Evolutionary conservation across 1,139 yeast genomes (phyloP).

Genomic region (Hyphopichia fennica): DNA sequence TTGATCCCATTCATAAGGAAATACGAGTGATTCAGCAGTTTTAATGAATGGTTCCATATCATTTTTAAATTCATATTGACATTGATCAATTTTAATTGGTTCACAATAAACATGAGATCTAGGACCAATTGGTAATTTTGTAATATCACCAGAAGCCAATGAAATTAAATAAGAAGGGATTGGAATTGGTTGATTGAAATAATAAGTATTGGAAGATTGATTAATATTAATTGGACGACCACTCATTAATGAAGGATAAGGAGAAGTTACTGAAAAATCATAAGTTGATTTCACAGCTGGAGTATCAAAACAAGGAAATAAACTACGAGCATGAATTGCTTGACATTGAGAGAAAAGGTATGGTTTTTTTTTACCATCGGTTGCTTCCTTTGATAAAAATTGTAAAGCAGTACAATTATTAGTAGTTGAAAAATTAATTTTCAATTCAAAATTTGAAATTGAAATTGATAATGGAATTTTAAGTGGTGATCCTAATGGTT

Average conservation of each 20-base stretch:
- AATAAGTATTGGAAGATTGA: constrained; percentile 13
- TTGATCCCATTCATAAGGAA: constrained; percentile 34
- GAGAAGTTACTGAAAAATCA: constrained; percentile 29
- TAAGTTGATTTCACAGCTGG: constrained; percentile 39
- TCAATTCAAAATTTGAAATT: constrained; percentile 11
- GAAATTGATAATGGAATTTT: constrained; percentile 14
- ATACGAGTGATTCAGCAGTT: constrained; percentile 33
- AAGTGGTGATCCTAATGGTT: constrained; percentile 36
- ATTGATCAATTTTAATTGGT: constrained; percentile 21
- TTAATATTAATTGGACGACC: constrained; percentile 26
- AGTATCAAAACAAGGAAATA: constrained; percentile 46
- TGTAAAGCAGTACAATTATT: constrained; percentile 40
- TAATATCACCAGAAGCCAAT: constrained; percentile 34
- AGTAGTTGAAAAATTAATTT: constrained; percentile 31
- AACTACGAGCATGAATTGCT: constrained; percentile 43
- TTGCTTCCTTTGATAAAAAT: constrained; percentile 22
- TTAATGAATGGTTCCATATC: constrained; percentile 37
- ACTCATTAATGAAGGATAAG: constrained; percentile 35
- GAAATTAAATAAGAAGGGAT: constrained; percentile 38
- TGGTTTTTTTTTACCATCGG: constrained; percentile 34
- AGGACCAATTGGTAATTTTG: constrained; percentile 33
- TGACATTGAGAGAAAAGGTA: constrained; percentile 46
- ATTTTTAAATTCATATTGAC: constrained; percentile 38
- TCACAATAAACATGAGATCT: constrained; percentile 35
- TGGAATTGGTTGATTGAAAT: constrained; percentile 35